These are phyloP conservation scores for Dactylellina sp. DNA, from an alignment of 2,329 filamentous ascomycete genomes.

Conservation along the genomic window DNA sequence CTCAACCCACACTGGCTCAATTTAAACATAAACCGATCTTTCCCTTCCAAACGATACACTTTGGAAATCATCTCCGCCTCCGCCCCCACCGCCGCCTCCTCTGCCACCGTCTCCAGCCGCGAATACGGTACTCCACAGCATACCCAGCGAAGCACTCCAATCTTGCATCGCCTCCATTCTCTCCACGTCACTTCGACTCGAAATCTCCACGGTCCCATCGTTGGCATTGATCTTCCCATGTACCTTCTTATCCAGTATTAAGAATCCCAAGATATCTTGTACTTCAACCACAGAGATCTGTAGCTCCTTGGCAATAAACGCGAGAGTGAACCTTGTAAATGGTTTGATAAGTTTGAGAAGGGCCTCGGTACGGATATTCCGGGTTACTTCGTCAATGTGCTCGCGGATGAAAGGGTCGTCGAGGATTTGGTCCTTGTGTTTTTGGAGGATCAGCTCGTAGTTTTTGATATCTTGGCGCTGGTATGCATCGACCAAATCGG, in stretches of 20 bases:
- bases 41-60: conserved; percentile 7
- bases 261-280: conserved; percentile 92
- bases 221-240: conserved; percentile 90
- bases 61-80: conserved; percentile 19
- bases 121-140: conserved; percentile 78
- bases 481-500: conserved; percentile 94
- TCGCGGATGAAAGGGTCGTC: conserved; percentile 96
- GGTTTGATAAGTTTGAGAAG: conserved; percentile 92
- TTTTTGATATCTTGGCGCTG: conserved; percentile 92
- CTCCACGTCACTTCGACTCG: conserved; percentile 77
- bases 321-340: conserved; percentile 89
- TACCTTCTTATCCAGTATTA: conserved; percentile 91
- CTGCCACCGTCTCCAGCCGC: conserved; percentile 79
- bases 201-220: conserved; percentile 83
- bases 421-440: conserved; percentile 83
- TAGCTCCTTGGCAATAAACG: conserved; percentile 87
- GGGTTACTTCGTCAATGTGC: conserved; percentile 98
- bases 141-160: conserved; percentile 77
- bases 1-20: neutral
- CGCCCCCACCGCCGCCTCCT: conserved; percentile 25
- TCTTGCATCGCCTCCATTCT: conserved; percentile 78
- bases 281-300: conserved; percentile 87
- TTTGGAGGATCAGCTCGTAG: conserved; percentile 87
- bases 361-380: conserved; percentile 97
- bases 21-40: conserved; percentile 36